Evolutionary conservation across 495 filamentous ascomycete species (phyloP), one percentile per base, ranked within the genome.

Genomic region (Thermochaetoides thermophila): DNA sequence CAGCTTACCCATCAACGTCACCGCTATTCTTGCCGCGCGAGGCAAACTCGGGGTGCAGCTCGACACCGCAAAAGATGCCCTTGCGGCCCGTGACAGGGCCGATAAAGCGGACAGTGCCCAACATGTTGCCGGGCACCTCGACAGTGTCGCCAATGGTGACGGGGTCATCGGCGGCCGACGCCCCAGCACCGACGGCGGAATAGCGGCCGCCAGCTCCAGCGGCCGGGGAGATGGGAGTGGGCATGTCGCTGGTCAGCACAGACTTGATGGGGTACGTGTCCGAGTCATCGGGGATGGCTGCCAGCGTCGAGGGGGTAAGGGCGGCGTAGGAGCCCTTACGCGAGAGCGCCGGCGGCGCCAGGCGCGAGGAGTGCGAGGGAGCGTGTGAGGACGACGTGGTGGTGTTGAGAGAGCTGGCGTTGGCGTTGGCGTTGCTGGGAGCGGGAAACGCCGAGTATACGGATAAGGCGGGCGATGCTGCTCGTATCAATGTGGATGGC

Each of bases 111-210:
- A 99, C 72, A 16, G 73, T 80, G 16, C 89, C 89, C 43, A 78
- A 62, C 87, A 99, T 95, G 45, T 76, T 84, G 7, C 89, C 91
- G 5, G 89, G 89, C 32, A 95, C 87, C 39, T 96, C 86, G 32
- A 99, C 89, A 34, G 69, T 58, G 52, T 96, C 91, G 27, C 91
- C 91, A 23, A 95, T 69, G 45, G 78, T 68, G 40, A 91, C 44
- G 2, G 60, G 57, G 20, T 40, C 48, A 25, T 31, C 34, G 16
- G 34, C 19, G n/a, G n/a, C n/a, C n/a, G n/a, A n/a, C n/a, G n/a
- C n/a, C n/a, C n/a, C n/a, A n/a, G n/a, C n/a, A n/a, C n/a, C n/a
- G n/a, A n/a, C n/a, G n/a, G n/a, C n/a, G n/a, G n/a, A n/a, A n/a
- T n/a, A n/a, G n/a, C n/a, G n/a, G 31, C 36, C 40, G 37, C 37